These are phyloP conservation scores for Cylindrotheca closterium DNA, from an alignment of 108 stramenopile genomes.

Conservation along the genomic window DNA sequence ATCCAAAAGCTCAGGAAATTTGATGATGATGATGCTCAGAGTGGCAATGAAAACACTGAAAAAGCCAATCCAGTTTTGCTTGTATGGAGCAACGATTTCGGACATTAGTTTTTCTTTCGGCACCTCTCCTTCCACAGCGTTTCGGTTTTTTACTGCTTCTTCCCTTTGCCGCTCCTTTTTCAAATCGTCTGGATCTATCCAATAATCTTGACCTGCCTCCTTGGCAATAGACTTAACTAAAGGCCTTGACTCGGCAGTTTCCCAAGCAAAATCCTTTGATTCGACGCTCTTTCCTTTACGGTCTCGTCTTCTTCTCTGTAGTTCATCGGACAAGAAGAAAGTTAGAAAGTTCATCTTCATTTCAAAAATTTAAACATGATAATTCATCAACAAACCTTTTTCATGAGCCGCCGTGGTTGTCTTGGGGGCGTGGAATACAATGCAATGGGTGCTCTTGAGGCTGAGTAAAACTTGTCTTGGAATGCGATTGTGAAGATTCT, in stretches of 20 bases:
- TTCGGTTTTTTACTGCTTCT: constrained; percentile 50
- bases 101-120: constrained; percentile 64
- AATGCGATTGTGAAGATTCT: too few relatives aligned
- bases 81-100: constrained; percentile 79
- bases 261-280: constrained; percentile 27
- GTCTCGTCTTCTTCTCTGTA: constrained; percentile 8
- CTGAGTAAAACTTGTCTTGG: neutral
- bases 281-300: constrained; percentile 21
- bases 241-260: constrained; percentile 62
- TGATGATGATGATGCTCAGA: constrained; percentile 55
- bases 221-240: constrained; percentile 48
- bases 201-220: constrained; percentile 81
- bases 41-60: constrained; percentile 69
- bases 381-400: constrained; percentile 38
- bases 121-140: constrained; percentile 64
- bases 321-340: neutral
- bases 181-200: constrained; percentile 79
- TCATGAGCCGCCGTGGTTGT: constrained; percentile 54
- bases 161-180: constrained; percentile 42
- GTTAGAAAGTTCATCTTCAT: neutral
- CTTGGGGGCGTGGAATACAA: constrained; percentile 20
- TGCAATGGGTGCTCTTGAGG: constrained; percentile 1
- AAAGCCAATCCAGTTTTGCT: constrained; percentile 88
- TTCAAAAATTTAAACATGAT: constrained; percentile 3
- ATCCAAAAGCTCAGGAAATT: constrained; percentile 79